These are phyloP conservation scores for Coniella vitis DNA, from an alignment of 2,329 filamentous ascomycete genomes.

Conservation along the genomic window DNA sequence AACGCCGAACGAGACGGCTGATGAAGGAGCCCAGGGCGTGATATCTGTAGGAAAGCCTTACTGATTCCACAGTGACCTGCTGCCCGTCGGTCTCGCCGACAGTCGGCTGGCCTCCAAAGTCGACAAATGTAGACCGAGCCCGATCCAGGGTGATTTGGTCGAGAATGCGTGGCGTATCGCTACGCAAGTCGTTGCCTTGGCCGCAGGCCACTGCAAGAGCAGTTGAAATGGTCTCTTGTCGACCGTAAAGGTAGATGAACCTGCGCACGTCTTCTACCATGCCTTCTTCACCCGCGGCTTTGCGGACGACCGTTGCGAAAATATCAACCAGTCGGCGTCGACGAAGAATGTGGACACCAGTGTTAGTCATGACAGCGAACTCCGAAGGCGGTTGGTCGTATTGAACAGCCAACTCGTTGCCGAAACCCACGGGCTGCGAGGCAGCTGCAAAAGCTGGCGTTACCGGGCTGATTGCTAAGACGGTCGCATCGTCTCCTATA, in stretches of 20 bases:
- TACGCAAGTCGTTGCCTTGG: slow-evolving; percentile 69
- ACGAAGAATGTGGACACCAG: slow-evolving; percentile 79
- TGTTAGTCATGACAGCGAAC: slow-evolving; percentile 86
- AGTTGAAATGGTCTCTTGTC: slow-evolving; percentile 81
- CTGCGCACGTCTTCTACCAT: slow-evolving; percentile 75
- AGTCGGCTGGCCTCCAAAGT: slow-evolving; percentile 81
- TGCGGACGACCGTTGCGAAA: slow-evolving; percentile 75
- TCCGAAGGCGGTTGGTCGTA: slow-evolving; percentile 79
- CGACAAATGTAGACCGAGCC: slow-evolving; percentile 82
- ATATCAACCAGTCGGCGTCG: slow-evolving; percentile 83
- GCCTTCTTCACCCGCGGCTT: slow-evolving; percentile 68
- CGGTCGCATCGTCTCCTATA: slow-evolving; percentile 50
- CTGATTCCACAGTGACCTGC: slow-evolving; percentile 68
- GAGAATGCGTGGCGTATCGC: slow-evolving; percentile 68
- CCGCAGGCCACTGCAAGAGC: slow-evolving; percentile 92
- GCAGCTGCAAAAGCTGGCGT: slow-evolving; percentile 66
- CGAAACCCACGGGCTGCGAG: slow-evolving; percentile 67
- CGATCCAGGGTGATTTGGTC: slow-evolving; percentile 82
- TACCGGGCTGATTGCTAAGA: slow-evolving; percentile 73
- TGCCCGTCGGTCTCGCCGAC: slow-evolving; percentile 72
- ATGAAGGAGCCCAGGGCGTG: slow-evolving; percentile 85
- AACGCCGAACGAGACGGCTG: slow-evolving; percentile 74
- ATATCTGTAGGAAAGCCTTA: slow-evolving; percentile 81
- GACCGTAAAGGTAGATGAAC: slow-evolving; percentile 80
- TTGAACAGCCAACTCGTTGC: slow-evolving; percentile 94